Evolutionary conservation across 2,329 filamentous ascomycete species (phyloP).

Genomic region (Fusarium paranaense): DNA sequence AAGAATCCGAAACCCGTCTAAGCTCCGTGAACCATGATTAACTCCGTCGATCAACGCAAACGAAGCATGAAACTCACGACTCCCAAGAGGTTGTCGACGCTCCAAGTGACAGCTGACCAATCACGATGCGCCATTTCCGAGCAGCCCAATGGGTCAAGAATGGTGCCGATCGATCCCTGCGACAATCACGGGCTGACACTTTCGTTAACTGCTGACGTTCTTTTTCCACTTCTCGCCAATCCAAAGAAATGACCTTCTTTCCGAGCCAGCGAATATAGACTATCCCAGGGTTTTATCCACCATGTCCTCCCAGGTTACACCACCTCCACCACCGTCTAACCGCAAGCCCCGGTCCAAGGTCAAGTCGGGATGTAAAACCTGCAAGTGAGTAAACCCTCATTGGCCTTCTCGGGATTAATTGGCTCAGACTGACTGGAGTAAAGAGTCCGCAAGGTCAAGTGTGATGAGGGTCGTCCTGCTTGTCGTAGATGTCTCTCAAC

Average conservation of each 20-base stretch:
- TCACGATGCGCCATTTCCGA: slow-evolving; percentile 34
- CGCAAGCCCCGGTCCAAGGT: slow-evolving; percentile 27
- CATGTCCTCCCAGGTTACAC: not conserved
- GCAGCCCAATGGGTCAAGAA: slow-evolving; percentile 25
- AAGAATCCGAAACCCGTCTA: not conserved
- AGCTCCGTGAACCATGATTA: not conserved
- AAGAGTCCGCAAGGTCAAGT: slow-evolving; percentile 27
- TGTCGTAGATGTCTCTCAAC: slow-evolving; percentile 33
- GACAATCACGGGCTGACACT: not conserved
- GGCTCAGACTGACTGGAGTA: not conserved
- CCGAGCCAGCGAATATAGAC: slow-evolving; percentile 33
- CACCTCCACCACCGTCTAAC: not conserved
- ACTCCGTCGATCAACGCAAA: not conserved
- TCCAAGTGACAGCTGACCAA: slow-evolving; percentile 15
- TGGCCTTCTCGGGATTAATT: not conserved
- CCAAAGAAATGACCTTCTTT: slow-evolving; percentile 36
- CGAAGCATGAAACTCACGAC: not conserved
- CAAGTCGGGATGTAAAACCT: slow-evolving; percentile 35
- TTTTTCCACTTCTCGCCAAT: not conserved
- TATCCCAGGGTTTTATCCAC: not conserved
- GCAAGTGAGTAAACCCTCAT: slow-evolving; percentile 24
- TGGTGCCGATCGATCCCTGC: not conserved
- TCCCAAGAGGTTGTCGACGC: not conserved
- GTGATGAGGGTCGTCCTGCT: slow-evolving; percentile 31
- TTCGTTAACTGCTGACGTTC: not conserved